phyloP scores from a whole-genome alignment of 768 basidiomycete species.

The Leucocoprinus birnbaumii region DNA sequence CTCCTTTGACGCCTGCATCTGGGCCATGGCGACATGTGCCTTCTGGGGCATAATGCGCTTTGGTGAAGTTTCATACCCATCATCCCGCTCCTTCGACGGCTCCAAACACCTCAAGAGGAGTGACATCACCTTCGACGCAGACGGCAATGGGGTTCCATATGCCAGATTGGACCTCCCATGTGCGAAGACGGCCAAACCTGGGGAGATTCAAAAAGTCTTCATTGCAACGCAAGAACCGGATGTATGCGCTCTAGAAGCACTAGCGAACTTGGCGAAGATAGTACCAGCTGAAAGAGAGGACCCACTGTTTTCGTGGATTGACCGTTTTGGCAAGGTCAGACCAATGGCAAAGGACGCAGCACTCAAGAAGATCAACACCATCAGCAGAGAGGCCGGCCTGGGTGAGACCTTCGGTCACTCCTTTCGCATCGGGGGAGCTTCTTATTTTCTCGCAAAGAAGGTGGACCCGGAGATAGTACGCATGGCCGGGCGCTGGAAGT shows the following conservation, averaged over 20 bases:
- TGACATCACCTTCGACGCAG: slow-evolving; percentile 18
- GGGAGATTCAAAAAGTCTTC: slow-evolving; percentile 28
- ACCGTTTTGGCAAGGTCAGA: slow-evolving; percentile 19
- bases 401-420: slow-evolving; percentile 36
- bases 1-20: slow-evolving; percentile 37
- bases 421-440: slow-evolving; percentile 41
- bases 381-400: slow-evolving; percentile 21
- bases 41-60: slow-evolving; percentile 39
- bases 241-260: slow-evolving; percentile 27
- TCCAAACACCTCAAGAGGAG: slow-evolving; percentile 21
- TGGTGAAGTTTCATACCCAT: slow-evolving; percentile 29
- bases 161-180: slow-evolving; percentile 26
- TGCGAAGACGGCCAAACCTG: slow-evolving; percentile 34
- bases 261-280: slow-evolving; percentile 24
- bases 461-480: slow-evolving; percentile 32
- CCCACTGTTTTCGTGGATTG: slow-evolving; percentile 35
- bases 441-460: slow-evolving; percentile 26
- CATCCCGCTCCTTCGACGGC: slow-evolving; percentile 18
- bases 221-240: slow-evolving; percentile 16
- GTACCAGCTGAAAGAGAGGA: slow-evolving; percentile 23
- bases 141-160: slow-evolving; percentile 24
- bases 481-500: slow-evolving; percentile 33
- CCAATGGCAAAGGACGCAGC: slow-evolving; percentile 28
- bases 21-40: slow-evolving; percentile 31
- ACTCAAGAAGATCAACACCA: slow-evolving; percentile 25